These are phyloP conservation scores for Backusella luteola DNA, from an alignment of 192 early-diverging fungal genomes.

Conservation along the genomic window DNA sequence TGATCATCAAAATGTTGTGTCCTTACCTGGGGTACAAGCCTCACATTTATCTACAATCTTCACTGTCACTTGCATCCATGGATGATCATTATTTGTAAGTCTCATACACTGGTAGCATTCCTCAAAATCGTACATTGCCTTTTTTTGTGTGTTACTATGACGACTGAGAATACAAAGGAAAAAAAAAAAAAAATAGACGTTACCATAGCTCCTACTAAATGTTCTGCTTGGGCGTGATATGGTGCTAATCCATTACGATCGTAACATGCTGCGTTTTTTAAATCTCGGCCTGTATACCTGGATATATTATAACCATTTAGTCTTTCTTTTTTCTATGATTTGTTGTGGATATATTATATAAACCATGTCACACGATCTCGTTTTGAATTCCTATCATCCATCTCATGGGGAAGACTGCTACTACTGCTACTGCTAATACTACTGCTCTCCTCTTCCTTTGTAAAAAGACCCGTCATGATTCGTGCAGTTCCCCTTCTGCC, in stretches of 20 bases:
- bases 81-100: constrained; percentile 23
- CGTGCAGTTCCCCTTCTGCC: neutral
- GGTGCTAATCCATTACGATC: constrained; percentile 34
- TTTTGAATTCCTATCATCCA: neutral
- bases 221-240: constrained; percentile 28
- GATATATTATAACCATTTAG: neutral
- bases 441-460: neutral
- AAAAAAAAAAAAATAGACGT: neutral
- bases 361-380: constrained; percentile 34
- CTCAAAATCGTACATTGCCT: constrained; percentile 35
- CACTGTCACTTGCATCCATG: constrained; percentile 17
- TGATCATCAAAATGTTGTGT: neutral
- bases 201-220: constrained; percentile 42
- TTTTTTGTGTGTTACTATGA: neutral
- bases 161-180: neutral
- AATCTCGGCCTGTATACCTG: constrained; percentile 37
- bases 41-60: constrained; percentile 39
- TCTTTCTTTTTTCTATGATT: neutral
- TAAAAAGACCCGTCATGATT: neutral
- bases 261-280: constrained; percentile 44
- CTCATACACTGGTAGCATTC: constrained; percentile 40
- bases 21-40: constrained; percentile 20
- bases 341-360: neutral
- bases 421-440: neutral
- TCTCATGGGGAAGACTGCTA: no score